Evolutionary conservation across 176 grass and related monocot species (phyloP), one percentile per base, ranked within the genome.

Genomic region (Chloris gayana): DNA sequence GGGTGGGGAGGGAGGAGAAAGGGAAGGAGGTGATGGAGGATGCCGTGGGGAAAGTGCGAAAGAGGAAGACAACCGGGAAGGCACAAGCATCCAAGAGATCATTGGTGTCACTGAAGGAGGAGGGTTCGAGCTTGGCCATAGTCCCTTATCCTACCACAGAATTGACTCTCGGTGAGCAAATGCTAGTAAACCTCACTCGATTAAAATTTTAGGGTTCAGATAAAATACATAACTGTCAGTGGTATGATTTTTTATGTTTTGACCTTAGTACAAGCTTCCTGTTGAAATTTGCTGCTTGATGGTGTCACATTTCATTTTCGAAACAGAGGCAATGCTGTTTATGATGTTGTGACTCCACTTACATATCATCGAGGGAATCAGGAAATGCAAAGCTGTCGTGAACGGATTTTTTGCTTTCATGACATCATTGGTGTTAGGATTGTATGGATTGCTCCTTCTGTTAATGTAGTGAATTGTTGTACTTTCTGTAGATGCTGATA

Each of bases 21-120:
- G 89, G 85, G 34, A 94, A 64, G 74, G 85, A 91, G 18, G 65
- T 38, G 13, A 77, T 19, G 39, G 71, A 58, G 25, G 92, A 81
- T 29, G 72, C 38, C 18, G 41, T 34, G 8, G 69, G 67, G 46
- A 91, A 79, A 67, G 69, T 67, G 12, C 79, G 80, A 54, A 82
- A 72, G 83, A 54, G 74, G 67, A 92, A 70, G 82, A 31, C 47
- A 19, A 34, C 33, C 0, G 18, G 31, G 65, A 32, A 25, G 49
- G 31, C 61, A 59, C 22, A 19, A 22, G 9, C 39, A 30, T 19
- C 79, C 73, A 84, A 75, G 60, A 69, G n/a, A 38, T 44, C 29
- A 22, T 30, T 46, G 30, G 30, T 80, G 27, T 61, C 7, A 0
- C 72, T 66, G 44, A 59, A 80, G 76, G 73, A 76, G 83, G 72